phyloP scores from a whole-genome alignment of 805 yeast species.

The Metschnikowia rubicola region DNA sequence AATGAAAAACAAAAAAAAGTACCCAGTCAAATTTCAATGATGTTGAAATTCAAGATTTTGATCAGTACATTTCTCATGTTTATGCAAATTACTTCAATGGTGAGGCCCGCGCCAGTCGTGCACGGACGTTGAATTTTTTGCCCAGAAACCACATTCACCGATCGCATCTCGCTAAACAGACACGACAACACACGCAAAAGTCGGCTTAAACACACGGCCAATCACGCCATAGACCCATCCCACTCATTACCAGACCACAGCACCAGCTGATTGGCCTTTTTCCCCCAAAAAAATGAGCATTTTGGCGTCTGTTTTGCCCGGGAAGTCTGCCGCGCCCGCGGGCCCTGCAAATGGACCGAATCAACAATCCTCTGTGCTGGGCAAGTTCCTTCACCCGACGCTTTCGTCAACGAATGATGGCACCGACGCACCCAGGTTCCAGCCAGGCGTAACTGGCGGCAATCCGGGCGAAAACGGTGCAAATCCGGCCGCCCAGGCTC shows the following conservation, averaged over 20 bases:
- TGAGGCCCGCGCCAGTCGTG: not conserved
- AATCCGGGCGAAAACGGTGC: conserved; percentile 17
- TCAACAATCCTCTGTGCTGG: conserved; percentile 1
- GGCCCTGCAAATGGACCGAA: not conserved
- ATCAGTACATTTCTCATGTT: no score
- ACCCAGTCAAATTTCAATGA: no score
- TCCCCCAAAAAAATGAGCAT: conserved; percentile 12
- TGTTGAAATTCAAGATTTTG: no score
- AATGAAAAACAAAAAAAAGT: no score
- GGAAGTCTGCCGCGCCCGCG: conserved; percentile 6
- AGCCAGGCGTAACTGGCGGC: conserved; percentile 14
- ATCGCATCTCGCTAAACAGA: no score
- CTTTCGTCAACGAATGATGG: conserved; percentile 25
- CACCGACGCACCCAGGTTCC: conserved; percentile 29
- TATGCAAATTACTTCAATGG: no score
- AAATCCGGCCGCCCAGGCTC: conserved; percentile 19
- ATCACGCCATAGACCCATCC: not conserved
- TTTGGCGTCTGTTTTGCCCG: conserved; percentile 19
- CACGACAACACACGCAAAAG: no score
- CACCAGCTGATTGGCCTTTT: not conserved
- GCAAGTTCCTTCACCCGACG: conserved; percentile 32
- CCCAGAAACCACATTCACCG: not conserved
- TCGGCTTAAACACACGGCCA: not conserved
- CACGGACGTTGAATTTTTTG: not conserved
- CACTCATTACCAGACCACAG: no score